These are phyloP conservation scores for Westerdykella sp. DNA, from an alignment of 2,329 filamentous ascomycete genomes.

Conservation along the genomic window DNA sequence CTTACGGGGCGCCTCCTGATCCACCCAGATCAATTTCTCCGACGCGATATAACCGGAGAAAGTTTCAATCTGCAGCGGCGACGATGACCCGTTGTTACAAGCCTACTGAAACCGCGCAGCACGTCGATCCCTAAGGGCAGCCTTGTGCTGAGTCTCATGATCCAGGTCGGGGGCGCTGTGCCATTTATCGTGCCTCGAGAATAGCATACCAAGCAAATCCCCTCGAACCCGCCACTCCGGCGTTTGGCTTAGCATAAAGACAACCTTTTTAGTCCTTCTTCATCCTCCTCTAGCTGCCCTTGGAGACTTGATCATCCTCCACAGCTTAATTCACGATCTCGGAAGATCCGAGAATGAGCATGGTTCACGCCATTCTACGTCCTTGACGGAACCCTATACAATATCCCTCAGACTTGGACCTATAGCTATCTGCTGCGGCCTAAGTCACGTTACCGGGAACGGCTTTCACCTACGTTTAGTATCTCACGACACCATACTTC, in stretches of 20 bases:
- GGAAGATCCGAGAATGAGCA: constrained; percentile 4
- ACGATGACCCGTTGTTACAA: constrained; percentile 6
- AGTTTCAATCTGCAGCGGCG: constrained; percentile 7
- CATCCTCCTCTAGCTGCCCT: constrained; percentile 1
- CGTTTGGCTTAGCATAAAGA: constrained; percentile 1
- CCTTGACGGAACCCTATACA: background rate
- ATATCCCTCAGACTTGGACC: constrained; percentile 3
- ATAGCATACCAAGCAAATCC: constrained; percentile 6
- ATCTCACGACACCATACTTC: no score
- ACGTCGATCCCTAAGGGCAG: constrained; percentile 6
- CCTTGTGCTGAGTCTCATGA: constrained; percentile 1
- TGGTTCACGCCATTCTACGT: constrained; percentile 1
- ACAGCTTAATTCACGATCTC: background rate
- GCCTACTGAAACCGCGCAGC: constrained; percentile 9
- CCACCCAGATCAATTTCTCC: background rate
- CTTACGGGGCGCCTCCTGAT: constrained; percentile 1
- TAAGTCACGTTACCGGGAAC: no score
- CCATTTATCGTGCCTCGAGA: constrained; percentile 5
- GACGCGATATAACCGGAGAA: constrained; percentile 6
- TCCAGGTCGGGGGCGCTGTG: constrained; percentile 4
- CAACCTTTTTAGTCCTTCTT: constrained; percentile 1
- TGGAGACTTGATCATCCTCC: background rate
- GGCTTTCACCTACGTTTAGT: no score
- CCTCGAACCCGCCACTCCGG: background rate
- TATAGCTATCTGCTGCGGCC: background rate